Evolutionary conservation across 2,329 filamentous ascomycete species (phyloP).

Genomic region (Sclerotinia subarctica): DNA sequence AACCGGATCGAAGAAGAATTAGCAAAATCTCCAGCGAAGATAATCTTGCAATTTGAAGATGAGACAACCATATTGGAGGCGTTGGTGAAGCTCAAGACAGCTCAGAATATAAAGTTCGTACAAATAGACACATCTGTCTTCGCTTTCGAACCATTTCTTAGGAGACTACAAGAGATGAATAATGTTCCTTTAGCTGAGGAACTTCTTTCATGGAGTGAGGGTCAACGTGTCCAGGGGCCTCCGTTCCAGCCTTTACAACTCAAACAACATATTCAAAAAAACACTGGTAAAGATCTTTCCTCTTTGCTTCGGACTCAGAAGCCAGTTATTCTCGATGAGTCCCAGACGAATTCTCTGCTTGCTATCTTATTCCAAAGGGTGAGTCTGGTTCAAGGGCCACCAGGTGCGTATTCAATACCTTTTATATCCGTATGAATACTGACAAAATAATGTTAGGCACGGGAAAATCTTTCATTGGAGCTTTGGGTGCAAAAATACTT

Average conservation of each 20-base stretch:
- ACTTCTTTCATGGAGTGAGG: slow-evolving; percentile 44
- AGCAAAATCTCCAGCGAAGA: slow-evolving; percentile 42
- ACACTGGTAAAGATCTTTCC: slow-evolving; percentile 35
- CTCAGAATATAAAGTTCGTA: slow-evolving; percentile 47
- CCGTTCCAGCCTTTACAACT: slow-evolving; percentile 29
- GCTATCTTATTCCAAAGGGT: slow-evolving; percentile 52
- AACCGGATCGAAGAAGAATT: slow-evolving; percentile 51
- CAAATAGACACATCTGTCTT: slow-evolving; percentile 65
- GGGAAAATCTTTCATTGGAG: slow-evolving; percentile 72
- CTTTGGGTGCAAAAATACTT: slow-evolving; percentile 56
- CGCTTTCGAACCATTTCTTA: slow-evolving; percentile 64
- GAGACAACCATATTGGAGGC: slow-evolving; percentile 45
- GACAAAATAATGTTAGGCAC: slow-evolving; percentile 49
- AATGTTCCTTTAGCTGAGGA: slow-evolving; percentile 55
- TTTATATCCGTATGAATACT: not conserved
- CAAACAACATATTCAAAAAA: slow-evolving; percentile 31
- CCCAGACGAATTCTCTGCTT: slow-evolving; percentile 57
- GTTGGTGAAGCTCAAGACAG: slow-evolving; percentile 44
- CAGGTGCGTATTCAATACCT: slow-evolving; percentile 35
- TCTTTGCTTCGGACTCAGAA: slow-evolving; percentile 36
- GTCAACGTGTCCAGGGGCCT: slow-evolving; percentile 21
- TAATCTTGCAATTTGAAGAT: slow-evolving; percentile 53
- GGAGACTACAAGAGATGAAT: slow-evolving; percentile 53
- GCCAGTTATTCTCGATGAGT: slow-evolving; percentile 45
- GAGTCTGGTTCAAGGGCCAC: slow-evolving; percentile 68